A percentile compares a stretch with the other conserved stretches of the same genome.
Conservation (phyloP, 495 filamentous ascomycete genomes). For the Lichenothelia convexa region DNA sequence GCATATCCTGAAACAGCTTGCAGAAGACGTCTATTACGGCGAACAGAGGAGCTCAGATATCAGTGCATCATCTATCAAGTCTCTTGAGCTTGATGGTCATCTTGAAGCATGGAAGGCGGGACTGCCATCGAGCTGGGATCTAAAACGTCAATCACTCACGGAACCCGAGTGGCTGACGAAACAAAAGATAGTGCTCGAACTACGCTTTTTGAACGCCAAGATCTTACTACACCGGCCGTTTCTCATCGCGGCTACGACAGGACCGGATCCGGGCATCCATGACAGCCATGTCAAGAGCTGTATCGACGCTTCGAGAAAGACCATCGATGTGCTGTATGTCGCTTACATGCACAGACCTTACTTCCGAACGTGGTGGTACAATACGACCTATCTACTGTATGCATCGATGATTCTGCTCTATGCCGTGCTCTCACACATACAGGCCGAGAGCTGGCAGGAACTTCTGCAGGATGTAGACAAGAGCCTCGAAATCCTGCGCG, state of each 20-base stretch:
- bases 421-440: not conserved
- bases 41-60: no score
- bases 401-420: not conserved
- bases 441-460: not conserved
- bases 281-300: not conserved
- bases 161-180: not conserved
- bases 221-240: not conserved
- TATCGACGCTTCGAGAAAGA: not conserved
- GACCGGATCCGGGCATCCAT: not conserved
- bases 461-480: not conserved
- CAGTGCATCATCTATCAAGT: not conserved
- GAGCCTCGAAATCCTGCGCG: not conserved
- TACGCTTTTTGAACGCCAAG: not conserved
- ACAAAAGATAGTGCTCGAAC: not conserved
- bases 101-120: not conserved
- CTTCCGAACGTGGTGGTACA: not conserved
- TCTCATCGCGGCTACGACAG: not conserved
- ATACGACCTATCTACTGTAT: not conserved
- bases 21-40: not conserved
- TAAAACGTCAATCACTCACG: not conserved
- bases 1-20: not conserved
- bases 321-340: not conserved
- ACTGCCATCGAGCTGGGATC: not conserved
- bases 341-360: not conserved
- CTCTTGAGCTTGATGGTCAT: not conserved